Evolutionary conservation across 2,329 filamentous ascomycete genomes (phyloP).

Genomic region (Alternaria angustiovoidea): DNA sequence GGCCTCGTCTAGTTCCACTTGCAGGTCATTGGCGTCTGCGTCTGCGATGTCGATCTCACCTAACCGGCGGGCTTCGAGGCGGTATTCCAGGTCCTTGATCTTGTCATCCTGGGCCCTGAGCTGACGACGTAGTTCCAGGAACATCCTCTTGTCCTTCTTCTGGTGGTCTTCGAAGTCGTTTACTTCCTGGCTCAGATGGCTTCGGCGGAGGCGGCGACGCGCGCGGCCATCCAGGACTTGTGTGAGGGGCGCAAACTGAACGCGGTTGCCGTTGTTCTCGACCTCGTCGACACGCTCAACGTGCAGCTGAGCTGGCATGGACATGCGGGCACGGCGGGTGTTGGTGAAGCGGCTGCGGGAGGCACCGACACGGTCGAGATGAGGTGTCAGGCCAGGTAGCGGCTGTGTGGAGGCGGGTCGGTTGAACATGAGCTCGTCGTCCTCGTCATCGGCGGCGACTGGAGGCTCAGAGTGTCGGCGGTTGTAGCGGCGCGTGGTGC

Average conservation of each 20-base stretch:
- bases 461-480: constrained; percentile 49
- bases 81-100: constrained; percentile 49
- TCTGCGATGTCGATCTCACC: constrained; percentile 51
- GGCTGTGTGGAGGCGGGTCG: constrained; percentile 39
- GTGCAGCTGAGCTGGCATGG: constrained; percentile 47
- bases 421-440: constrained; percentile 27
- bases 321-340: constrained; percentile 43
- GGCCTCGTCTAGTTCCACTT: constrained; percentile 45
- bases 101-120: constrained; percentile 49
- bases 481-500: constrained; percentile 27
- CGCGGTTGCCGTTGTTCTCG: constrained; percentile 26
- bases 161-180: constrained; percentile 50
- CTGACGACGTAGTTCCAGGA: constrained; percentile 49
- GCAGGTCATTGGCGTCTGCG: constrained; percentile 44
- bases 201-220: constrained; percentile 52
- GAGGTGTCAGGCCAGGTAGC: constrained; percentile 41
- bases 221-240: constrained; percentile 44
- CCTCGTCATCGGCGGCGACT: constrained; percentile 24
- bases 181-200: constrained; percentile 53
- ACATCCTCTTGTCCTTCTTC: constrained; percentile 48
- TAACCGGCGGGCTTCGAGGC: constrained; percentile 47
- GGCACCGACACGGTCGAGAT: constrained; percentile 42
- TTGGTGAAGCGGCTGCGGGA: constrained; percentile 35
- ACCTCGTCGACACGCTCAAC: constrained; percentile 37
- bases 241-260: constrained; percentile 48